Evolutionary conservation across 75 land plant genomes (phyloP), one percentile per base, ranked within the genome.

Genomic region (Ceratopteris richardii): DNA sequence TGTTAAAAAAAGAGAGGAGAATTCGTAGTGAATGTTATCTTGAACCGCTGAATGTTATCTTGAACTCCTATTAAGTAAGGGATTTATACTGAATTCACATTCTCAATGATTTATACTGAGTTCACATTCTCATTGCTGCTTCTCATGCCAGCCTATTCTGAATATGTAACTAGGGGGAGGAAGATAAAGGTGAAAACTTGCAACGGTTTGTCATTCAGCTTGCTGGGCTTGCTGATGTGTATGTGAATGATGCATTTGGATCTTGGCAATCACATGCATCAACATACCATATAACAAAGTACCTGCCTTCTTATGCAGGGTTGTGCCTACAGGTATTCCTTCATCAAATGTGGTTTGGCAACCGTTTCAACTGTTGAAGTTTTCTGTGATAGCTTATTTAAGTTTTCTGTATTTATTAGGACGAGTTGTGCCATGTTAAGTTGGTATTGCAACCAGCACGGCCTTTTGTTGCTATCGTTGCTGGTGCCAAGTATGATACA

Each of bases 241-340:
- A 65, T 27, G 77, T 73, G 31, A 76, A 73, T 33, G 78, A 76
- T 46, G 78, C 78, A 23, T 76, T 76, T 61, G 78, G 78, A 12
- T 76, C 78, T 41, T 76, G 77, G 78, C 78, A 76, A 48, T 63
- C 78, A 12, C 78, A 76, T 39, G 70, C 70, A 25, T 72, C 78
- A 31, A 76, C 78, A 16, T 76, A 66, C 40, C 64, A 76, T 48
- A 74, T 76, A 48, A 61, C 78, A 14, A 76, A 74, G 31, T 65
- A 47, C 43, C 69, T 76, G 43, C 78, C 78, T 5, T 76, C 78
- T 13, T 76, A 76, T 61, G 78, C 77, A 31, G 78, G 78, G 14
- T 50, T 76, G 29, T 76, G 77, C 64, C 46, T 76, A 66, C 78
- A 76, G 77, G 78, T 76, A 46, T 16, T n/a, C n/a, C n/a, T n/a